Conservation (phyloP, 2,329 filamentous ascomycete species). For the Penicillium janthinellum region DNA sequence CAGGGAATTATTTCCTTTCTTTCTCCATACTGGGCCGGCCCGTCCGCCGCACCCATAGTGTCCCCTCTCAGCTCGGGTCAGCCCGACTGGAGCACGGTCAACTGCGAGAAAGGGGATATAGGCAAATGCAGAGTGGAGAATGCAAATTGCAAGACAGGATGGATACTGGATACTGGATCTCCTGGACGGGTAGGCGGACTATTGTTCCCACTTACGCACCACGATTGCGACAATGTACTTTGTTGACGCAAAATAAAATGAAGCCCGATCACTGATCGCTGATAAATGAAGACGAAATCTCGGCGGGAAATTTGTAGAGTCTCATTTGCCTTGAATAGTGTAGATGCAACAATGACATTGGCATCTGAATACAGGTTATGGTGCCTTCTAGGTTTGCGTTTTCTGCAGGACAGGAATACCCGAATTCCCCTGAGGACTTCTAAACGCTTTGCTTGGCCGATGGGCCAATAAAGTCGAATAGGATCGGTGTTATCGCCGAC, state of each 20-base stretch:
- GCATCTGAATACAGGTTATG: not conserved
- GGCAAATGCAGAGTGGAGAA: not conserved
- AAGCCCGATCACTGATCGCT: not conserved
- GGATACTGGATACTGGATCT: not conserved
- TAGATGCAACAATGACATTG: not conserved
- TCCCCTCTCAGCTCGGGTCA: conserved; percentile 6
- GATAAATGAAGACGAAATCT: not conserved
- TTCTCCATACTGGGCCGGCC: conserved; percentile 23
- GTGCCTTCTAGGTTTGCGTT: not conserved
- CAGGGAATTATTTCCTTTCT: conserved; percentile 12
- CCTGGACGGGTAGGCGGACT: not conserved
- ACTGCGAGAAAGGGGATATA: not conserved
- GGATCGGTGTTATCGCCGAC: not conserved
- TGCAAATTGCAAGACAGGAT: not conserved
- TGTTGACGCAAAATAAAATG: not conserved
- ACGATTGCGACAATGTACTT: conserved; percentile 3
- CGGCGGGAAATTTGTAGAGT: not conserved
- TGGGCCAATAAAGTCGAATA: conserved; percentile 8
- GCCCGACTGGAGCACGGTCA: conserved; percentile 16
- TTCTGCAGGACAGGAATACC: not conserved
- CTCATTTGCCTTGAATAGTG: not conserved
- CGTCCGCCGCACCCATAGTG: conserved; percentile 14
- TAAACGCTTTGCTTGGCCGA: conserved; percentile 11
- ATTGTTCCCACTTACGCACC: conserved; percentile 1
- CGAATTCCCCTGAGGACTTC: not conserved